These are phyloP conservation scores for Dunaliella sp. DNA, from an alignment of 139 green algal genomes.

Conservation along the genomic window DNA sequence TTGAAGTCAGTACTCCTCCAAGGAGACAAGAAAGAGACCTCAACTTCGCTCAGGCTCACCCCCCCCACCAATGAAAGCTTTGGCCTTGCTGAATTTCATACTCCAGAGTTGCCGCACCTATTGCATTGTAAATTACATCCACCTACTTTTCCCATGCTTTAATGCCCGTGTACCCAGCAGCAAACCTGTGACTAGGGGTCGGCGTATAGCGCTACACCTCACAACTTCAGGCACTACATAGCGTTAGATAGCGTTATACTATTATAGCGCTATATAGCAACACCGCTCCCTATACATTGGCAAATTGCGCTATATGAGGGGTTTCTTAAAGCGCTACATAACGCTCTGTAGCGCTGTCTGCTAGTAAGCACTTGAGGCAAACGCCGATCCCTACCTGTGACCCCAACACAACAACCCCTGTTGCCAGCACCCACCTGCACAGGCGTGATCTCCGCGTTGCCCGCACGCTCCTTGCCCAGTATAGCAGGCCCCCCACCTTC, in stretches of 20 bases:
- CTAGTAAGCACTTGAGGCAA: background rate
- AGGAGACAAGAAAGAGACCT: too few relatives aligned
- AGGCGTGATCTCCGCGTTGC: constrained; percentile 76
- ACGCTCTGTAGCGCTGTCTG: background rate
- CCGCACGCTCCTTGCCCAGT: constrained; percentile 2
- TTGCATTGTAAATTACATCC: too few relatives aligned
- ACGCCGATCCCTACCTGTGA: background rate
- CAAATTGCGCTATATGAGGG: background rate
- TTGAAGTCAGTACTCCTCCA: too few relatives aligned
- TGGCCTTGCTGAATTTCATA: too few relatives aligned
- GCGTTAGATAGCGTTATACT: background rate
- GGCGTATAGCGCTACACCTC: background rate
- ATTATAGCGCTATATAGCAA: background rate
- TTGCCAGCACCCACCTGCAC: constrained; percentile 50
- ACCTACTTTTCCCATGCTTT: too few relatives aligned
- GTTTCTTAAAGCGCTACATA: background rate
- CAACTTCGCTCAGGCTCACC: too few relatives aligned
- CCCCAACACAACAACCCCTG: too few relatives aligned
- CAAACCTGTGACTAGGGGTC: background rate
- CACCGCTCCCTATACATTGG: background rate
- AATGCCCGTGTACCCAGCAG: too few relatives aligned
- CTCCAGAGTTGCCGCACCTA: too few relatives aligned
- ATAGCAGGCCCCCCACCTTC: background rate
- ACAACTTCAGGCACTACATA: background rate
- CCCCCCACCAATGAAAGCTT: too few relatives aligned